phyloP scores from a whole-genome alignment of 768 basidiomycete species.

The Multifurca ochricompacta region DNA sequence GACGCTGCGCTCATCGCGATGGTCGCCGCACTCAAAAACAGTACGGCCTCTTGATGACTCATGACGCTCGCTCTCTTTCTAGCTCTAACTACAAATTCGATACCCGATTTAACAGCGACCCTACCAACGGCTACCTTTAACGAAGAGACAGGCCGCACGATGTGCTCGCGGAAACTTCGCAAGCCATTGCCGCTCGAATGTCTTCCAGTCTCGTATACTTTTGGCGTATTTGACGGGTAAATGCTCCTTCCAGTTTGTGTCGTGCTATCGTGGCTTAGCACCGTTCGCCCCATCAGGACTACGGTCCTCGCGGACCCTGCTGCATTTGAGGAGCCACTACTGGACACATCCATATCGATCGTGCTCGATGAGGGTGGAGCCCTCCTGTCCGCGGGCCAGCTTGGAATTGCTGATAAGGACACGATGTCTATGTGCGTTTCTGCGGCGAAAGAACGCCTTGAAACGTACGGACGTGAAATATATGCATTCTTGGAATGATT shows the following conservation, averaged over 20 bases:
- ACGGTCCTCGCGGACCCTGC: constrained; percentile 76
- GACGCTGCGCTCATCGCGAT: constrained; percentile 87
- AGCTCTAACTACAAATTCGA: neutral
- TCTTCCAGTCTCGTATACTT: constrained; percentile 48
- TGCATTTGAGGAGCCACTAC: constrained; percentile 82
- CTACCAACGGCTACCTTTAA: constrained; percentile 68
- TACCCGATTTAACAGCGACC: constrained; percentile 37
- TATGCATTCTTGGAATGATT: constrained; percentile 12
- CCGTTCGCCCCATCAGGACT: constrained; percentile 34
- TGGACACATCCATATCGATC: constrained; percentile 63
- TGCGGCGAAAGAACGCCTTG: constrained; percentile 26
- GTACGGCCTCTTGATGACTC: constrained; percentile 37
- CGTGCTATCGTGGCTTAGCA: neutral
- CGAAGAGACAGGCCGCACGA: constrained; percentile 54
- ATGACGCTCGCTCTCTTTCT: neutral
- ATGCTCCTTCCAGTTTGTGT: constrained; percentile 24
- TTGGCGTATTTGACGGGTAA: constrained; percentile 79
- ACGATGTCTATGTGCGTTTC: constrained; percentile 34
- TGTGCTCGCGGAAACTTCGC: constrained; percentile 46
- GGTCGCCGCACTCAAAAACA: constrained; percentile 77
- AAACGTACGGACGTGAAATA: constrained; percentile 13
- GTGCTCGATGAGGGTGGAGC: constrained; percentile 44
- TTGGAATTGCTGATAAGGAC: constrained; percentile 38
- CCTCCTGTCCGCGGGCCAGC: constrained; percentile 46
- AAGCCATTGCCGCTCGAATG: constrained; percentile 41